Conservation (phyloP, 805 yeast genomes). For the Metschnikowia cubensis region DNA sequence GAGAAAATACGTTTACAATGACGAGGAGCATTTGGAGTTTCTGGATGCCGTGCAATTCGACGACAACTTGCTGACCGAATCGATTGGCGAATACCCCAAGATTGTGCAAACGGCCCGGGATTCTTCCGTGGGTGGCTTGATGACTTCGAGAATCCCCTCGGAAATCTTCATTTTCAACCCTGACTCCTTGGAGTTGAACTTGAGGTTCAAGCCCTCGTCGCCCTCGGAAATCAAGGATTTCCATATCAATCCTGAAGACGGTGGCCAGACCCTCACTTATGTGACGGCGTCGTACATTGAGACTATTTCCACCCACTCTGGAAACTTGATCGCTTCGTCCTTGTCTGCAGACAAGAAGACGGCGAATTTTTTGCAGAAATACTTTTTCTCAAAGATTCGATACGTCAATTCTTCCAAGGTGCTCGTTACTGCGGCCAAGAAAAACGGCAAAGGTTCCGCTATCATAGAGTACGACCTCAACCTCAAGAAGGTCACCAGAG, state of each 20-base stretch:
- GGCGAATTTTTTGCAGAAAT: conserved; percentile 20
- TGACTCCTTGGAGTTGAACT: conserved; percentile 48
- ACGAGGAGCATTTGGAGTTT: conserved; percentile 56
- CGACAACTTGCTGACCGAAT: conserved; percentile 35
- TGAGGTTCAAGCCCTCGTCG: conserved; percentile 49
- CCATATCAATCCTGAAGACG: conserved; percentile 52
- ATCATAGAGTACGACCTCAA: conserved; percentile 43
- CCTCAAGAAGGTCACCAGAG: conserved; percentile 39
- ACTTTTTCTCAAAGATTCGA: conserved; percentile 40
- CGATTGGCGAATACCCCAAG: conserved; percentile 58
- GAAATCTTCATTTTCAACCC: conserved; percentile 58
- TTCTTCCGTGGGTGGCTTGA: conserved; percentile 61
- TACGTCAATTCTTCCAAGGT: conserved; percentile 34
- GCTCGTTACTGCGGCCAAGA: conserved; percentile 30
- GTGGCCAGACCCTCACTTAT: conserved; percentile 61
- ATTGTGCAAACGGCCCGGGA: conserved; percentile 54
- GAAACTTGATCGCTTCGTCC: conserved; percentile 30
- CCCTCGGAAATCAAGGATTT: conserved; percentile 59
- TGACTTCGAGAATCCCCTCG: conserved; percentile 66
- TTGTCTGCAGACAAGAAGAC: conserved; percentile 18
- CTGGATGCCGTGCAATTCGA: conserved; percentile 57
- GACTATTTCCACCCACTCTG: conserved; percentile 48
- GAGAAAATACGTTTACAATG: conserved; percentile 56
- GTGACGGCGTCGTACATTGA: conserved; percentile 54
- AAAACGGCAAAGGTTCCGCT: conserved; percentile 34